phyloP scores from a whole-genome alignment of 495 filamentous ascomycete genomes.

The Aspergillus sclerotiicarbonarius region DNA sequence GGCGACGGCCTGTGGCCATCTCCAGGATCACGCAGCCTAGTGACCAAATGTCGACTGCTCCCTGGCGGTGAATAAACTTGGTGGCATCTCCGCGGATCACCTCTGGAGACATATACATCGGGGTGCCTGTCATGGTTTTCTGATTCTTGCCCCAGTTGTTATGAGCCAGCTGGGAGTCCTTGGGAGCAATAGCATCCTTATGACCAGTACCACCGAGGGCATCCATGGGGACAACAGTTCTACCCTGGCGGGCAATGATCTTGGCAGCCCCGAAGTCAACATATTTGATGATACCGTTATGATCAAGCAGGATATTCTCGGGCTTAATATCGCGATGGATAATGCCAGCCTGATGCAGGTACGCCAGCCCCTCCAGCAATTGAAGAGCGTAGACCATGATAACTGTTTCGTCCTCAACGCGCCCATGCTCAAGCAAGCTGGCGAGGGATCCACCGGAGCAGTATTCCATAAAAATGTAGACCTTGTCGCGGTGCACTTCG shows the following conservation, averaged over 20 bases:
- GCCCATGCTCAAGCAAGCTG: constrained; percentile 84
- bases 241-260: constrained; percentile 91
- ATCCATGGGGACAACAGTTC: constrained; percentile 69
- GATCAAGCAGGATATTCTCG: constrained; percentile 96
- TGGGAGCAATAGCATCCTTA: constrained; percentile 30
- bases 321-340: constrained; percentile 98
- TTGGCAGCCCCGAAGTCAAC: constrained; percentile 98
- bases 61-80: constrained; percentile 58
- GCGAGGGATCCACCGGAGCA: constrained; percentile 95
- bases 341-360: constrained; percentile 85
- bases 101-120: constrained; percentile 99
- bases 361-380: constrained; percentile 91
- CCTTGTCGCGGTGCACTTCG: constrained; percentile 96
- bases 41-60: constrained; percentile 96
- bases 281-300: constrained; percentile 98
- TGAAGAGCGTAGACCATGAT: constrained; percentile 97
- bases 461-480: constrained; percentile 99
- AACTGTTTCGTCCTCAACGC: constrained; percentile 97
- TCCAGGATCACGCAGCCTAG: constrained; percentile 95
- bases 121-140: constrained; percentile 93
- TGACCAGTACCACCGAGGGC: constrained; percentile 44
- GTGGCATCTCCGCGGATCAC: constrained; percentile 82
- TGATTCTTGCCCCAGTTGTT: constrained; percentile 59
- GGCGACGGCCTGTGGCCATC: constrained; percentile 93
- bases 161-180: constrained; percentile 30